Evolutionary conservation across 1,139 yeast genomes (phyloP).

Genomic region (Suzukiozyma palmioleophila): DNA sequence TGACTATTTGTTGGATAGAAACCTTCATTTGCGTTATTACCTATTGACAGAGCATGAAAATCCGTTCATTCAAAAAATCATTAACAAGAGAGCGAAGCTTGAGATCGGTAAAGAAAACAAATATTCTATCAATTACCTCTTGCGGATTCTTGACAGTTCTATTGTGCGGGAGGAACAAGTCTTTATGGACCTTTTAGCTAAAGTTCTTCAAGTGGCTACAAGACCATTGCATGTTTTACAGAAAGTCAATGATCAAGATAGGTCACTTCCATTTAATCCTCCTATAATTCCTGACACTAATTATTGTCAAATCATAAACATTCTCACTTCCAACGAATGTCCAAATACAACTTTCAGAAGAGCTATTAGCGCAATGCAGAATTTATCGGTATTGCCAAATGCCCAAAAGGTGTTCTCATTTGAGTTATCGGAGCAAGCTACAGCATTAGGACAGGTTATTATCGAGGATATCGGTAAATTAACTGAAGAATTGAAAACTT

Average conservation of each 20-base stretch:
- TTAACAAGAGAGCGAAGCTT: constrained; percentile 32
- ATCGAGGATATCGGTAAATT: constrained; percentile 54
- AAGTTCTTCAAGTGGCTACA: constrained; percentile 73
- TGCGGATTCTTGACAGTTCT: constrained; percentile 58
- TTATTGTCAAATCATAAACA: constrained; percentile 59
- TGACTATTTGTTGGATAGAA: constrained; percentile 66
- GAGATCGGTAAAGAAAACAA: constrained; percentile 38
- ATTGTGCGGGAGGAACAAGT: constrained; percentile 67
- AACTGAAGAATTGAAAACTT: constrained; percentile 39
- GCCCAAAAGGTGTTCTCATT: constrained; percentile 64
- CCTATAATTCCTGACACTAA: constrained; percentile 67
- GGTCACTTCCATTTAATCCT: constrained; percentile 40
- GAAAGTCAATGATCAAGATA: constrained; percentile 19
- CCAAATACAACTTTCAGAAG: constrained; percentile 83
- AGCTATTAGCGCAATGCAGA: constrained; percentile 79
- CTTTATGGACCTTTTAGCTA: constrained; percentile 71
- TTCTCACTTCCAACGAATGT: constrained; percentile 82
- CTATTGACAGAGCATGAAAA: constrained; percentile 80
- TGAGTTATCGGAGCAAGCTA: constrained; percentile 68
- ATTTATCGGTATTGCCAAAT: constrained; percentile 57
- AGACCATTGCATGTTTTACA: constrained; percentile 59
- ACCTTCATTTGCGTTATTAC: constrained; percentile 66
- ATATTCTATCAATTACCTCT: constrained; percentile 69
- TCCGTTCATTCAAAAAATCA: constrained; percentile 43
- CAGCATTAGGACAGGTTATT: constrained; percentile 52